Evolutionary conservation across 345 rosid species (phyloP).

Genomic region (Bruguiera sexangula): DNA sequence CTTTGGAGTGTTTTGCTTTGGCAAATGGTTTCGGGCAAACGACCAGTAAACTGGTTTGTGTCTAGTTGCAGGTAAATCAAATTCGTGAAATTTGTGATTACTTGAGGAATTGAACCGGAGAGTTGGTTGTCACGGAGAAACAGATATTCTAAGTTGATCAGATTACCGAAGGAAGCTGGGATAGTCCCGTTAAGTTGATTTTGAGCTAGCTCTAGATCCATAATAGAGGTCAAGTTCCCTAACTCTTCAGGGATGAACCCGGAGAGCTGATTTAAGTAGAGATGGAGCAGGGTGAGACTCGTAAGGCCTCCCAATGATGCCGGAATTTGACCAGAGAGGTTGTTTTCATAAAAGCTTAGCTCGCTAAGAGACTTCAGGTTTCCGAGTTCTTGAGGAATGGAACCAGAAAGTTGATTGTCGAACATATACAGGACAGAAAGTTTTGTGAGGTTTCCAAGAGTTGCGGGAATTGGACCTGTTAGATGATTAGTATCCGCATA

Average conservation of each 20-base stretch:
- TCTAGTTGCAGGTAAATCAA: neutral
- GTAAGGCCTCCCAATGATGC: neutral
- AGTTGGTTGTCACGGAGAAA: neutral
- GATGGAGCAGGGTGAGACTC: neutral
- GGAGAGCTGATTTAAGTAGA: neutral
- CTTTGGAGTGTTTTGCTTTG: neutral
- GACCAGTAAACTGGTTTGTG: constrained; percentile 12
- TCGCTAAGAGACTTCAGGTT: neutral
- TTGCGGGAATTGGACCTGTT: constrained; percentile 11
- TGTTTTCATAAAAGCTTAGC: constrained; percentile 1
- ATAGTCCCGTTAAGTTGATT: constrained; percentile 9
- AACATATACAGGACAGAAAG: neutral
- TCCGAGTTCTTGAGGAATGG: constrained; percentile 9
- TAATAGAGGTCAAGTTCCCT: neutral
- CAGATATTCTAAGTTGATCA: neutral
- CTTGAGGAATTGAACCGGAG: constrained; percentile 8
- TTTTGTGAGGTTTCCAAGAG: constrained; percentile 18
- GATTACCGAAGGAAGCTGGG: neutral
- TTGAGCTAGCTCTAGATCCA: neutral
- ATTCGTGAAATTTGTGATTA: neutral
- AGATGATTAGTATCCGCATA: neutral
- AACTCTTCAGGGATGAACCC: neutral
- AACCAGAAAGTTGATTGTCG: constrained; percentile 1
- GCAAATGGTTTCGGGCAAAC: constrained; percentile 18
- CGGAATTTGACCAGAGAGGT: constrained; percentile 19